phyloP scores from a whole-genome alignment of 179 eudicot genomes.

The Nepenthes alata region DNA sequence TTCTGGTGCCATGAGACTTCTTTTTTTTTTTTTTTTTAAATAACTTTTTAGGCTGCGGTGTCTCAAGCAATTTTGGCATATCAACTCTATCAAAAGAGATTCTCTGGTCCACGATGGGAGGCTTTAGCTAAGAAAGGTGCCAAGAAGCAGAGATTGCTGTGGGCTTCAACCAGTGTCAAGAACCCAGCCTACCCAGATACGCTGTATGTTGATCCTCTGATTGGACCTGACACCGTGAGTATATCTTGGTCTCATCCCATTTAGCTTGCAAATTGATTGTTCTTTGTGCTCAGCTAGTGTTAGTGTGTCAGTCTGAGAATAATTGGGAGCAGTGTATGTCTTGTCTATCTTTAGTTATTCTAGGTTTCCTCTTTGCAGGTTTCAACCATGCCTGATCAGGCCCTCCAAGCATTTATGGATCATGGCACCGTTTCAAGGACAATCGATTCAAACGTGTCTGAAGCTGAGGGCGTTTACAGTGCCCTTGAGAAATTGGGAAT shows the following conservation, averaged over 20 bases:
- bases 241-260: slow-evolving; percentile 3
- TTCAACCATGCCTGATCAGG: slow-evolving; percentile 98
- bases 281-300: background rate
- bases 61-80: slow-evolving; percentile 89
- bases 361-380: slow-evolving; percentile 31
- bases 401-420: slow-evolving; percentile 77
- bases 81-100: slow-evolving; percentile 82
- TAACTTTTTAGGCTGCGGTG: slow-evolving; percentile 66
- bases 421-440: slow-evolving; percentile 83
- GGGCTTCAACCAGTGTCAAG: slow-evolving; percentile 98
- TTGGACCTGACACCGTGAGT: slow-evolving; percentile 89
- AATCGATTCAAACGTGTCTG: slow-evolving; percentile 71
- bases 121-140: slow-evolving; percentile 92
- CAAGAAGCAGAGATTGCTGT: slow-evolving; percentile 86
- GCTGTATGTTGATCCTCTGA: slow-evolving; percentile 78
- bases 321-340: background rate
- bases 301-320: background rate
- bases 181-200: slow-evolving; percentile 95
- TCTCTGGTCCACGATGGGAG: slow-evolving; percentile 97
- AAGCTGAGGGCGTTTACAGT: slow-evolving; percentile 82
- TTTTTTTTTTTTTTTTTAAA: background rate
- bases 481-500: slow-evolving; percentile 91
- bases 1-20: background rate
- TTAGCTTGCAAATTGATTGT: background rate
- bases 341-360: background rate